These are phyloP conservation scores for Solanum megistacrolobum DNA, from an alignment of 257 asterid species.

Conservation along the genomic window DNA sequence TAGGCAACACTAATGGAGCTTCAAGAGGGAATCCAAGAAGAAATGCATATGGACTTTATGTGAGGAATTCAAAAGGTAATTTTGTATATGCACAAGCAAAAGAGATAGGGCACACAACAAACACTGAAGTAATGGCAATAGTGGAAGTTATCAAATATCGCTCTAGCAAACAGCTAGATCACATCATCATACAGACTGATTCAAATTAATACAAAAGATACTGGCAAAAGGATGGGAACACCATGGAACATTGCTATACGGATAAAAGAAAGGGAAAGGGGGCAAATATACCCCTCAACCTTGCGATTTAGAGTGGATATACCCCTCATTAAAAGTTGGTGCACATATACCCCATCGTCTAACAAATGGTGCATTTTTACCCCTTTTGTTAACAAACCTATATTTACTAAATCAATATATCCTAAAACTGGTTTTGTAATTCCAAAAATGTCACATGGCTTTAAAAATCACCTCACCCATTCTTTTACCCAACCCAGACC, in stretches of 20 bases:
- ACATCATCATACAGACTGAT: not conserved
- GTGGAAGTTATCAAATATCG: not conserved
- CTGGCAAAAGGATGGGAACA: not conserved
- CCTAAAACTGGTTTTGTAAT: not conserved
- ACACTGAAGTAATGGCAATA: not conserved
- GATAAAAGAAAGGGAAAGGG: not conserved
- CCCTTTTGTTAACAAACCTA: not conserved
- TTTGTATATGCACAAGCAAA: not conserved
- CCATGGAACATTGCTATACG: not conserved
- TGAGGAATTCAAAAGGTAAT: not conserved
- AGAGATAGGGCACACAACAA: not conserved
- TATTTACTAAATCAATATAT: not conserved
- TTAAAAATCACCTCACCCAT: not conserved
- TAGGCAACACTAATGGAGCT: not conserved
- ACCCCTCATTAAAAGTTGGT: not conserved
- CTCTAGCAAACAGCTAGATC: not conserved
- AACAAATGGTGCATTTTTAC: not conserved
- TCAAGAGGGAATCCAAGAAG: not conserved
- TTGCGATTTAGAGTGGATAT: too few species aligned
- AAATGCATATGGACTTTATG: not conserved
- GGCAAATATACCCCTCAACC: not conserved
- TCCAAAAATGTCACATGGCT: not conserved
- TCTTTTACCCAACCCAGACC: not conserved
- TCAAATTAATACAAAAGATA: not conserved
- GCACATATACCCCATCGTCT: not conserved